phyloP scores from a whole-genome alignment of 305 asterid species.

The Striga hermonthica region DNA sequence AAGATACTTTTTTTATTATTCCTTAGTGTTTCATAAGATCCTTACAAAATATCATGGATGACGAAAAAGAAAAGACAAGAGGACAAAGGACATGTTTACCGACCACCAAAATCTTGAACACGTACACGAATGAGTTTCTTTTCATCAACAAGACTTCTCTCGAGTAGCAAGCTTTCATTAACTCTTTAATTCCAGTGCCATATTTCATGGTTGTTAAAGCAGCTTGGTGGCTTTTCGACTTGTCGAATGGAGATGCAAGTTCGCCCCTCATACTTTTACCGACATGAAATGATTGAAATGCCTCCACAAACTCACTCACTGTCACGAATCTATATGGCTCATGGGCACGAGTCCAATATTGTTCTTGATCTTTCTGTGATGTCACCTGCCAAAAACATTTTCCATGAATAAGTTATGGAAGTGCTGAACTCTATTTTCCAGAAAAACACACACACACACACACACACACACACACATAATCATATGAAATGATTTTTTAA shows the following conservation, averaged over 20 bases:
- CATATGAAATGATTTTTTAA: no score
- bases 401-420: neutral
- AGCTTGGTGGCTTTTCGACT: constrained; percentile 50
- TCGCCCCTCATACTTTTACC: constrained; percentile 38
- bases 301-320: constrained; percentile 43
- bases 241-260: constrained; percentile 46
- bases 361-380: constrained; percentile 59
- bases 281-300: constrained; percentile 42
- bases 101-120: constrained; percentile 45
- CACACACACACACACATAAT: no score
- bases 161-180: constrained; percentile 43
- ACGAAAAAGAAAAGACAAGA: neutral
- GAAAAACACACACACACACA: no score
- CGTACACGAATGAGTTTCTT: constrained; percentile 53
- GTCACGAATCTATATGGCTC: constrained; percentile 49
- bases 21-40: no score
- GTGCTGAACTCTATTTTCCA: neutral
- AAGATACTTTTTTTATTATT: no score
- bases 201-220: constrained; percentile 46
- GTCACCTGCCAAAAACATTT: constrained; percentile 38
- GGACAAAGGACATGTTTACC: constrained; percentile 17
- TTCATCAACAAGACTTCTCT: constrained; percentile 52
- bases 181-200: constrained; percentile 36
- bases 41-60: no score
- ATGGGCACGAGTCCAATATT: constrained; percentile 47